Base-by-base conservation (phyloP, 176 grass and related monocot species). In the Musa troglodytarum region DNA sequence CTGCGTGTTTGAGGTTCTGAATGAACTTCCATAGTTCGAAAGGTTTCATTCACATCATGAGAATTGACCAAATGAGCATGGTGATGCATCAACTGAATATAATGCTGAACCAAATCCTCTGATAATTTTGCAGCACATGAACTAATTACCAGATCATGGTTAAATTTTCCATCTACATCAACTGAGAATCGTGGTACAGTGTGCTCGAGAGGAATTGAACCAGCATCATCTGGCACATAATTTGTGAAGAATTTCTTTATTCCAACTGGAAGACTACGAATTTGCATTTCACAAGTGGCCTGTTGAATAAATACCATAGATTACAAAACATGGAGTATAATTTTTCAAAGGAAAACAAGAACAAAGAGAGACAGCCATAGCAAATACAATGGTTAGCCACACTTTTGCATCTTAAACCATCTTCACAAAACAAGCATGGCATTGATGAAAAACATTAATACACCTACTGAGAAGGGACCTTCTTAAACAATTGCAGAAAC, bases 211-310 rank as follows among this genome's bases (percentile, higher is more conserved):
- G 82, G 83, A 80, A 54, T 10, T 70, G 69, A 68, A 91, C 86
- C 23, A 54, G 57, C 78, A 75, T 83, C 73, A 86, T 84, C 78
- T 72, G 89, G 66, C 59, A 83, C 81, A 85, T 86, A 65, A 64
- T 79, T 78, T 57, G 81, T 85, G 82, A 98, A 98, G 84, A 98
- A 98, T 77, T 75, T 72, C 70, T 83, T 90, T 76, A 93, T 87
- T 91, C 77, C 86, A 55, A 69, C 52, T 76, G 94, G 94, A 88
- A 98, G 90, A 78, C 91, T 88, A 87, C 89, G 75, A 83, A 84
- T 84, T 54, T 88, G 79, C 50, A 87, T 63, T 82, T 98, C 94
- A 87, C 84, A 88, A 26, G 94, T 93, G 63, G 87, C 84, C 93
- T 96, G 80, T 52, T 81, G 76, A 73, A 78, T 15, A n/a, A 24